These are phyloP conservation scores for Hypoxylon lienhwacheense DNA, from an alignment of 495 filamentous ascomycete species.

Conservation along the genomic window DNA sequence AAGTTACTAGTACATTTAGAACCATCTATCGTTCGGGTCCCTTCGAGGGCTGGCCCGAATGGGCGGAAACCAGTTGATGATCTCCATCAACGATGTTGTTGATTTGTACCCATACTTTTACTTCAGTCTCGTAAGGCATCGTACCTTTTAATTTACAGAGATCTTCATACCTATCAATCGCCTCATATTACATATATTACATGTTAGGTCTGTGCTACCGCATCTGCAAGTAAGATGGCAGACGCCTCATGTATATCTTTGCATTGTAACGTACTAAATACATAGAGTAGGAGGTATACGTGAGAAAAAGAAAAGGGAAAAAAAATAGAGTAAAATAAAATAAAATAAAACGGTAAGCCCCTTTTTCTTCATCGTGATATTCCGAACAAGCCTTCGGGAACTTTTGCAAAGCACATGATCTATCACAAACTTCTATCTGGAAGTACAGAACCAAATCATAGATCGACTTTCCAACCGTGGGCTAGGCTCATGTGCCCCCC, in stretches of 20 bases:
- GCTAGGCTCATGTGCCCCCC: neutral
- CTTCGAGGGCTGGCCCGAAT: slow-evolving; percentile 30
- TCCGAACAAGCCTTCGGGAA: neutral
- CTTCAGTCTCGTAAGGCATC: slow-evolving; percentile 15
- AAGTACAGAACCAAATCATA: neutral
- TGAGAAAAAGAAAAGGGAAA: too few relatives aligned
- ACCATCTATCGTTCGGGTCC: slow-evolving; percentile 31
- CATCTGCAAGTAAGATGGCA: slow-evolving; percentile 14
- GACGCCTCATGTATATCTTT: slow-evolving; percentile 3
- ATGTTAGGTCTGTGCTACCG: slow-evolving; percentile 8
- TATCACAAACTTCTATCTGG: slow-evolving; percentile 1
- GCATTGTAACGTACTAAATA: slow-evolving; percentile 54
- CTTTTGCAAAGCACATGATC: neutral
- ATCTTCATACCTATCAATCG: slow-evolving; percentile 8
- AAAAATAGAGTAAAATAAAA: too few relatives aligned
- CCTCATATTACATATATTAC: slow-evolving; percentile 18
- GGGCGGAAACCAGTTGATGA: slow-evolving; percentile 22
- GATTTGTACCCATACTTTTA: slow-evolving; percentile 1
- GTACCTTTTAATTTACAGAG: slow-evolving; percentile 16
- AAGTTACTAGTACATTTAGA: too few relatives aligned
- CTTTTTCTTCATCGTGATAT: slow-evolving; percentile 14
- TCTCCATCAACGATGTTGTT: slow-evolving; percentile 32
- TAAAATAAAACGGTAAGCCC: too few relatives aligned
- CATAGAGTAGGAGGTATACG: neutral
- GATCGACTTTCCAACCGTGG: neutral